Conservation (phyloP, 768 basidiomycete species). For the Gymnopilus dilepis region DNA sequence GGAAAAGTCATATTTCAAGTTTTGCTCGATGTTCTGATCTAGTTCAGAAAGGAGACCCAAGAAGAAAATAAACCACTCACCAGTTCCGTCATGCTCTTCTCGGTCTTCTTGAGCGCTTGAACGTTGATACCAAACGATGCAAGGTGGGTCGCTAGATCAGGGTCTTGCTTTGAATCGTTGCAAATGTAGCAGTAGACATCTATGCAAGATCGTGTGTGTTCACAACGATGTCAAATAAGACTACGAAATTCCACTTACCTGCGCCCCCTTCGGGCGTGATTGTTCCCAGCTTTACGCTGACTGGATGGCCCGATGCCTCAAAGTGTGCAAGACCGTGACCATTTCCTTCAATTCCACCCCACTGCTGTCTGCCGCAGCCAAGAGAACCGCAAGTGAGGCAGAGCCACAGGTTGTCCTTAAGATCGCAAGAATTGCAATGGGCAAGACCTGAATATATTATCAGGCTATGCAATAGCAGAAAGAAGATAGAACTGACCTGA, state of each 20-base stretch:
- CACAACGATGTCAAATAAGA: neutral
- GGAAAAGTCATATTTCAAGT: slow-evolving; percentile 92
- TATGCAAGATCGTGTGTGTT: slow-evolving; percentile 26
- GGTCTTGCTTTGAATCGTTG: slow-evolving; percentile 82
- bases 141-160: slow-evolving; percentile 74
- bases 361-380: slow-evolving; percentile 88
- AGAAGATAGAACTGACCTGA: slow-evolving; percentile 47
- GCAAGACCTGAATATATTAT: slow-evolving; percentile 61
- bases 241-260: slow-evolving; percentile 51
- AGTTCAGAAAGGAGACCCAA: neutral
- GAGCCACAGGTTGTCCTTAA: slow-evolving; percentile 94
- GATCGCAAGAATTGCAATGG: slow-evolving; percentile 80
- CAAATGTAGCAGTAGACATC: slow-evolving; percentile 96
- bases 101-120: slow-evolving; percentile 82
- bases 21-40: slow-evolving; percentile 92
- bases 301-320: slow-evolving; percentile 69
- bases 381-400: slow-evolving; percentile 91
- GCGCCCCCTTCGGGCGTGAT: slow-evolving; percentile 95
- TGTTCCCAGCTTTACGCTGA: slow-evolving; percentile 93
- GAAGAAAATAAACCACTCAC: slow-evolving; percentile 44
- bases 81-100: slow-evolving; percentile 96
- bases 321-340: slow-evolving; percentile 89
- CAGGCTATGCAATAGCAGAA: neutral
- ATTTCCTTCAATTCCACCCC: slow-evolving; percentile 82
- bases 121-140: slow-evolving; percentile 88